phyloP scores from a whole-genome alignment of 2,329 filamentous ascomycete genomes.

The Calonectria pseudoreteaudii region DNA sequence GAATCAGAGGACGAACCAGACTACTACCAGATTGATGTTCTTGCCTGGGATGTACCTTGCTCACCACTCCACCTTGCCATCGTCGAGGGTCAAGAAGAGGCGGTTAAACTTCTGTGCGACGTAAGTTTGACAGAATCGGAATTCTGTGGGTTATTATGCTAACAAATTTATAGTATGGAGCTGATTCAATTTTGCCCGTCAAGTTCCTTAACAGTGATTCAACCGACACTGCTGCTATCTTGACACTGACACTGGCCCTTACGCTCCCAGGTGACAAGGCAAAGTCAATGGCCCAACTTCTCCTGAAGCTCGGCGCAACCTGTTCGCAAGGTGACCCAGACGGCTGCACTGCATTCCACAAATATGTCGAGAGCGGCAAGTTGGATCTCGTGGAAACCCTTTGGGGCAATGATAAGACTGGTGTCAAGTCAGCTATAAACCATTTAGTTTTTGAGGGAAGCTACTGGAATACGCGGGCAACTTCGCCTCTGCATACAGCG shows the following conservation, averaged over 20 bases:
- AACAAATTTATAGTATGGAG: constrained; percentile 71
- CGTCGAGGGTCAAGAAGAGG: constrained; percentile 74
- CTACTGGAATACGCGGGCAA: constrained; percentile 49
- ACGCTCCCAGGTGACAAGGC: constrained; percentile 72
- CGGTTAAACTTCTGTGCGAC: constrained; percentile 76
- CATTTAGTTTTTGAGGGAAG: constrained; percentile 63
- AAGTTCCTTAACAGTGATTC: constrained; percentile 69
- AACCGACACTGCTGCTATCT: constrained; percentile 68
- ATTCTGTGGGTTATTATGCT: constrained; percentile 11
- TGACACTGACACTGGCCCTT: constrained; percentile 77
- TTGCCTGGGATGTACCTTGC: constrained; percentile 83
- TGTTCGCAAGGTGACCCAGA: constrained; percentile 77
- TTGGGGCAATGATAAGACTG: constrained; percentile 68
- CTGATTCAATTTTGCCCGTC: constrained; percentile 80
- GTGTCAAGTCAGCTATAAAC: constrained; percentile 73
- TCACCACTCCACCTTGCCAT: constrained; percentile 86
- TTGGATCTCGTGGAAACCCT: constrained; percentile 61
- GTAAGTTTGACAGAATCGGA: constrained; percentile 46
- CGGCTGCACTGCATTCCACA: constrained; percentile 74
- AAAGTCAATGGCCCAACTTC: constrained; percentile 70
- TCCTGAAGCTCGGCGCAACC: constrained; percentile 79
- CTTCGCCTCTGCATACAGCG: constrained; percentile 69
- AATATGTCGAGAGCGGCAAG: constrained; percentile 66
- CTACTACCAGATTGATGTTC: constrained; percentile 80
- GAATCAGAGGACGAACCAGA: constrained; percentile 76